These are phyloP conservation scores for Fusarium falciforme DNA, from an alignment of 2,329 filamentous ascomycete genomes.

Conservation along the genomic window DNA sequence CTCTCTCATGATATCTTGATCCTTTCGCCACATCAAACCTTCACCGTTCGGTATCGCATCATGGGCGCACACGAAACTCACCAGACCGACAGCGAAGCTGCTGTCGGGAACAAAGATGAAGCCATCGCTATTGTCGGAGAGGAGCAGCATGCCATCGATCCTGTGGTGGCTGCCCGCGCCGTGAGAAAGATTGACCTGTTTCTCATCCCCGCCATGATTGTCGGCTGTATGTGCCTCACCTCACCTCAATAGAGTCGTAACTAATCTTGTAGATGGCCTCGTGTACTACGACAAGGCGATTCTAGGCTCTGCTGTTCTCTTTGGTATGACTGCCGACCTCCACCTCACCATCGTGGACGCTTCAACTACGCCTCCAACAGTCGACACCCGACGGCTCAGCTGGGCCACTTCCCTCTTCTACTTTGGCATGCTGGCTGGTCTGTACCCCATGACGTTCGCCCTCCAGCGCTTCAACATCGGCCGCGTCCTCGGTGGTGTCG, in stretches of 20 bases:
- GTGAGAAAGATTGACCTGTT: constrained; percentile 75
- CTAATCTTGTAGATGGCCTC: constrained; percentile 52
- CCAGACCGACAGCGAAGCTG: constrained; percentile 15
- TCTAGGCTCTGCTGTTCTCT: constrained; percentile 76
- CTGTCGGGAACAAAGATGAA: constrained; percentile 43
- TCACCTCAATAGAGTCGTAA: not conserved
- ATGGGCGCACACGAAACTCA: constrained; percentile 26
- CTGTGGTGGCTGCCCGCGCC: constrained; percentile 64
- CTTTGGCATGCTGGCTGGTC: constrained; percentile 80
- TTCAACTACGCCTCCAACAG: constrained; percentile 61
- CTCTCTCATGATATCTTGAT: constrained; percentile 12
- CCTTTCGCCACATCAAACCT: not conserved
- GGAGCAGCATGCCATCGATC: constrained; percentile 64
- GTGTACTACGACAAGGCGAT: constrained; percentile 71
- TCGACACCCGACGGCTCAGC: constrained; percentile 74
- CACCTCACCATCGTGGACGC: constrained; percentile 63
- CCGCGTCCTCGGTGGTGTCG: constrained; percentile 71
- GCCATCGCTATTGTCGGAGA: constrained; percentile 69
- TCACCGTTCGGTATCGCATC: not conserved
- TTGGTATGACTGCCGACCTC: constrained; percentile 80
- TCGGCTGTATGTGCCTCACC: constrained; percentile 54
- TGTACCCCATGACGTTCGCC: constrained; percentile 79
- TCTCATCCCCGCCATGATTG: constrained; percentile 74
- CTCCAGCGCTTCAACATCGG: constrained; percentile 75
- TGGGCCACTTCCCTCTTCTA: constrained; percentile 86